Conservation (phyloP, 805 yeast species). For the Teunomyces cretensis region DNA sequence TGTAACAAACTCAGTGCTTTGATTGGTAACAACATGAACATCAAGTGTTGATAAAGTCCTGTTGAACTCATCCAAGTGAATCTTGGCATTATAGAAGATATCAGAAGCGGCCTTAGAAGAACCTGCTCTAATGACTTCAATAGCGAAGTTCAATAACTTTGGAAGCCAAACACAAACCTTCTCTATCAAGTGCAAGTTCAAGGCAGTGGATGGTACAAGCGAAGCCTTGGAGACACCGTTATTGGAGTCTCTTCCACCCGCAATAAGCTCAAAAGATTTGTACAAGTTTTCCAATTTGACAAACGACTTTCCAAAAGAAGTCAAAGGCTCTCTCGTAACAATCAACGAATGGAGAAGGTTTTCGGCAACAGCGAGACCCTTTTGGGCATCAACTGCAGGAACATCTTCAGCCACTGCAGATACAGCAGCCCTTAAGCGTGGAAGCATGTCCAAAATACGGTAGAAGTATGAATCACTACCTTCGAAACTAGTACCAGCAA, state of each 20-base stretch:
- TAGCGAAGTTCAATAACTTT: conserved; percentile 34
- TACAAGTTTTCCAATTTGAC: conserved; percentile 12
- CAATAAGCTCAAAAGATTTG: conserved; percentile 14
- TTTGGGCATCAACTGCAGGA: conserved; percentile 70
- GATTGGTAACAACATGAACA: conserved; percentile 11
- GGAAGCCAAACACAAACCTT: conserved; percentile 32
- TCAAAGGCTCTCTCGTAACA: conserved; percentile 50
- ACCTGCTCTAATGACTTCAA: conserved; percentile 13
- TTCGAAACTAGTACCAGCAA: conserved; percentile 35
- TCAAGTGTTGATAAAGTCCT: conserved; percentile 22
- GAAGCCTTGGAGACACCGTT: conserved; percentile 15
- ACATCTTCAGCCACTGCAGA: conserved; percentile 66
- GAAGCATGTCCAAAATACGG: conserved; percentile 74
- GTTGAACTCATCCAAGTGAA: conserved; percentile 13
- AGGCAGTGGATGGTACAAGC: conserved; percentile 15
- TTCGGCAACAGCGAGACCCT: conserved; percentile 76
- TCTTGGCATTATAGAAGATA: conserved; percentile 17
- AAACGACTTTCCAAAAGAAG: conserved; percentile 21
- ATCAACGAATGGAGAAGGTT: conserved; percentile 62
- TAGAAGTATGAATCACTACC: conserved; percentile 56
- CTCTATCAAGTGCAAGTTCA: conserved; percentile 16
- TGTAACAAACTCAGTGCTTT: conserved; percentile 17
- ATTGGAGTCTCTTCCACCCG: conserved; percentile 11
- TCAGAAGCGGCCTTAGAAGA: conserved; percentile 9
- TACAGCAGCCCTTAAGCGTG: conserved; percentile 69